A percentile compares a stretch with the other conserved stretches of the same genome.
Conservation (phyloP, 2,329 filamentous ascomycete genomes). For the Diaporthe eres region DNA sequence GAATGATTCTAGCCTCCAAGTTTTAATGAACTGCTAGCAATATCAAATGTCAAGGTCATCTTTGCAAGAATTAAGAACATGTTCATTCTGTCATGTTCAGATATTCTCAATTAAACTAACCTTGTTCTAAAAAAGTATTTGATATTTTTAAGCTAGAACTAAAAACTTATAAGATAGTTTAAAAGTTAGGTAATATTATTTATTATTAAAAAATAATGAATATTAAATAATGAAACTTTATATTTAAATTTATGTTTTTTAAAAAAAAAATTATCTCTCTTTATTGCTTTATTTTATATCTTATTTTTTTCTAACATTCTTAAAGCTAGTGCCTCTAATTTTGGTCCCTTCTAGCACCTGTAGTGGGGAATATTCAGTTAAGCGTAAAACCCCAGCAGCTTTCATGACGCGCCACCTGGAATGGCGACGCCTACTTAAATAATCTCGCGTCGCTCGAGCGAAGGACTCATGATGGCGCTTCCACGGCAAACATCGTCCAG, state of each 20-base stretch:
- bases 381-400: background rate
- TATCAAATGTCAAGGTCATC: background rate
- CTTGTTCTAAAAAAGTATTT: background rate
- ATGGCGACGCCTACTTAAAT: conserved; percentile 9
- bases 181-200: background rate
- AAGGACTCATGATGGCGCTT: conserved; percentile 15
- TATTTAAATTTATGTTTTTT: background rate
- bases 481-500: background rate
- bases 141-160: accelerated
- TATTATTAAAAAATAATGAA: background rate
- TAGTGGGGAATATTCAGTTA: conserved; percentile 14
- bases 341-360: background rate
- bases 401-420: background rate
- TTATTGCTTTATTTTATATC: background rate
- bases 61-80: background rate
- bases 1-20: background rate
- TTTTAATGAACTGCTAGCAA: background rate
- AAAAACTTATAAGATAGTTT: background rate
- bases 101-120: background rate
- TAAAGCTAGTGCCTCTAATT: background rate
- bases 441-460: conserved; percentile 3
- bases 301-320: background rate
- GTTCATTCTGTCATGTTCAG: background rate
- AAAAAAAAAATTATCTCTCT: no score
- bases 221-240: background rate